These are phyloP conservation scores for Penicillium sp. DNA, from an alignment of 2,329 filamentous ascomycete species.

Conservation along the genomic window DNA sequence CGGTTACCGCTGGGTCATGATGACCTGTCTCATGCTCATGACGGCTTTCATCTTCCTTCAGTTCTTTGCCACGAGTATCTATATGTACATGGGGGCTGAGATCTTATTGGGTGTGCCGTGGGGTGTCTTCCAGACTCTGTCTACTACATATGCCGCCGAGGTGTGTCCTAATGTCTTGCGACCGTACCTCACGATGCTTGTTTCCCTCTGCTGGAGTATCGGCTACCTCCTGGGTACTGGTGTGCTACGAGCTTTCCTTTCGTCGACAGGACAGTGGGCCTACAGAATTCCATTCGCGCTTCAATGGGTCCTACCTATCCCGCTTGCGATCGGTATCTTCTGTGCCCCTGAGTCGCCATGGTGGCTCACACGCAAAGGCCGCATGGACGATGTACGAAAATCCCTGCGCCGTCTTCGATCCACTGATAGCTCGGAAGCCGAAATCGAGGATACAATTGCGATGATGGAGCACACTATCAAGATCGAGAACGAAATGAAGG, in stretches of 20 bases:
- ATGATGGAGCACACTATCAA: conserved; percentile 18
- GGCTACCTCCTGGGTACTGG: conserved; percentile 15
- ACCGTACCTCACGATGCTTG: conserved; percentile 31
- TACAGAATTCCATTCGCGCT: conserved; percentile 35
- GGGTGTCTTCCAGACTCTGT: conserved; percentile 26
- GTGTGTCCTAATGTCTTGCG: conserved; percentile 18
- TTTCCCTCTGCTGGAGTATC: conserved; percentile 38
- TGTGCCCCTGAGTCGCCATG: conserved; percentile 20
- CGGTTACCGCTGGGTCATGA: conserved; percentile 49
- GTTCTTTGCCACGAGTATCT: conserved; percentile 50
- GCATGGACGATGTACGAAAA: conserved; percentile 9
- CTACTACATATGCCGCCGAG: conserved; percentile 19
- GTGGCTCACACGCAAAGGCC: conserved; percentile 17
- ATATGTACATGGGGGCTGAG: conserved; percentile 45
- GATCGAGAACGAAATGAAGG: conserved; percentile 15
- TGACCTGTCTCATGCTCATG: conserved; percentile 42
- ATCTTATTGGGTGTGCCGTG: conserved; percentile 45
- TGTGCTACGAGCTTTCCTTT: conserved; percentile 28
- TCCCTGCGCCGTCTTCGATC: conserved; percentile 22
- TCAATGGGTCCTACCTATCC: conserved; percentile 17
- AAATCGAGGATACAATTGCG: conserved; percentile 13
- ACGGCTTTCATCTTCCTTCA: conserved; percentile 48
- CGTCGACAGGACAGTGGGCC: conserved; percentile 29
- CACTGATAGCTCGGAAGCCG: conserved; percentile 17
- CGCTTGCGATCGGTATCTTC: conserved; percentile 16